Percentiles rank a stretch among this genome's conserved stretches.
Conservation (phyloP, 306 rosid species). For the Urtica urens region DNA sequence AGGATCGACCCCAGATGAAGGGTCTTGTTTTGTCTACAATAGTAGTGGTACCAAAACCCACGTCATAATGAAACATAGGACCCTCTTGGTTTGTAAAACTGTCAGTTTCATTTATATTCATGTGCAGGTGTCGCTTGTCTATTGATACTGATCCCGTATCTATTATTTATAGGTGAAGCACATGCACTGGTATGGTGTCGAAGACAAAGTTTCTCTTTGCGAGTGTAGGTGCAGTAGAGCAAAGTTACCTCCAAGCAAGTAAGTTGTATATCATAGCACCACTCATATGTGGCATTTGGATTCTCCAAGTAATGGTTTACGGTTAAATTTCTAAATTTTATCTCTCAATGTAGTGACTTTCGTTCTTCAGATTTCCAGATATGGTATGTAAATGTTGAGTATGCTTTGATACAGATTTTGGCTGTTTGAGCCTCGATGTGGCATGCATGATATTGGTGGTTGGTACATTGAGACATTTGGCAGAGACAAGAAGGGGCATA, state of each 20-base stretch:
- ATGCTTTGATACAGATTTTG: slow-evolving; percentile 55
- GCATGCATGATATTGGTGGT: slow-evolving; percentile 87
- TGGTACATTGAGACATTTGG: slow-evolving; percentile 96
- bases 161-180: slow-evolving; percentile 62
- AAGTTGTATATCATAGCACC: slow-evolving; percentile 18
- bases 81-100: slow-evolving; percentile 58
- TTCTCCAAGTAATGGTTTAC: not conserved
- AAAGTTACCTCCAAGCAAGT: slow-evolving; percentile 89
- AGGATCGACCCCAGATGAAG: slow-evolving; percentile 75
- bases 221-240: slow-evolving; percentile 97
- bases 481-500: slow-evolving; percentile 64
- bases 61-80: slow-evolving; percentile 79
- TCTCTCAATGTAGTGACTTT: slow-evolving; percentile 2
- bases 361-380: not conserved
- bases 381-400: not conserved
- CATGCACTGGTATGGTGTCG: slow-evolving; percentile 78
- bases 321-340: slow-evolving; percentile 7
- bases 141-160: not conserved
- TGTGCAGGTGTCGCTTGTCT: slow-evolving; percentile 5
- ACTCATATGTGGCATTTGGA: not conserved
- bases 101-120: slow-evolving; percentile 13
- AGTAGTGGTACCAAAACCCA: slow-evolving; percentile 66
- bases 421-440: slow-evolving; percentile 97
- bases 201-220: slow-evolving; percentile 64
- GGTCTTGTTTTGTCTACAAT: slow-evolving; percentile 64